These are phyloP conservation scores for Phalaenopsis hybrid DNA, from an alignment of 116 monocot genomes.

Conservation along the genomic window DNA sequence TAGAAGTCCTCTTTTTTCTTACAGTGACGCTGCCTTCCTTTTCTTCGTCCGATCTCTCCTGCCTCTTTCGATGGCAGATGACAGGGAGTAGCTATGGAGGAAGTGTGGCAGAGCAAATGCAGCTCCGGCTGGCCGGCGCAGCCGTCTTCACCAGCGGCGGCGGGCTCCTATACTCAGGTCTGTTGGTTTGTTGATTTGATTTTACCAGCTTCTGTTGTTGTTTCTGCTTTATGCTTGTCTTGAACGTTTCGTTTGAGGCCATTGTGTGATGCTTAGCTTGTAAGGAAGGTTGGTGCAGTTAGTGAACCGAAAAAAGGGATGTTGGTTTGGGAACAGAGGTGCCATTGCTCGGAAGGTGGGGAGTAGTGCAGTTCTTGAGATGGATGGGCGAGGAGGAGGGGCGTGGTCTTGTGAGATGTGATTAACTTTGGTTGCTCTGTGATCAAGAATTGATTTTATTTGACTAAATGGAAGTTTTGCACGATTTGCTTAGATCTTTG, in stretches of 20 bases:
- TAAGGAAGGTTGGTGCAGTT: neutral
- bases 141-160: conserved; percentile 7
- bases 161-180: conserved; percentile 1
- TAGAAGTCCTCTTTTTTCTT: too few species aligned
- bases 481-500: too few species aligned
- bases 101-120: conserved; percentile 37
- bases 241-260: neutral
- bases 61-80: neutral
- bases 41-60: neutral
- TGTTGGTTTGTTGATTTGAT: neutral
- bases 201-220: neutral
- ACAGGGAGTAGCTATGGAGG: conserved; percentile 22
- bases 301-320: neutral
- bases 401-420: neutral
- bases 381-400: neutral
- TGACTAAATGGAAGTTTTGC: too few species aligned
- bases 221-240: too few species aligned
- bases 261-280: neutral
- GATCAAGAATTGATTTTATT: neutral
- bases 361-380: neutral
- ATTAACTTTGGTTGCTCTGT: neutral
- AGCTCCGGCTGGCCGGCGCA: conserved; percentile 19
- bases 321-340: neutral
- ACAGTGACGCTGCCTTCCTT: neutral
- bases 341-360: neutral